phyloP scores from a whole-genome alignment of 441 rosid species.

The Syzygium syzygioides region DNA sequence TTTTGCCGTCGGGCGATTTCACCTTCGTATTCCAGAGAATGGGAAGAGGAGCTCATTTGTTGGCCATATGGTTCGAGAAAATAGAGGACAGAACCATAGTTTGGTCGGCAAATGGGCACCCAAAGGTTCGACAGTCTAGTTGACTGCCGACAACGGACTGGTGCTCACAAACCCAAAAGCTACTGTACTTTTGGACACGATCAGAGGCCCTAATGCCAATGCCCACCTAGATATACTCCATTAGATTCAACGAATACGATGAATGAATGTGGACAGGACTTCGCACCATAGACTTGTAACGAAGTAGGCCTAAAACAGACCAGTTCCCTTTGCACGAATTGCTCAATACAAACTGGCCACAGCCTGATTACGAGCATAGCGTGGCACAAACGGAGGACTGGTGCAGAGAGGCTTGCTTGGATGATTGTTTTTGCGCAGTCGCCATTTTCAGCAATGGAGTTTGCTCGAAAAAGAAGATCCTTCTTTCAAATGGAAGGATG shows the following conservation, averaged over 20 bases:
- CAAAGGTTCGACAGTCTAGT: too few relatives aligned
- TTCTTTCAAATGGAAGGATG: slow-evolving; percentile 28
- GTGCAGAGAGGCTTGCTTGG: not conserved
- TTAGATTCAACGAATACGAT: slow-evolving; percentile 18
- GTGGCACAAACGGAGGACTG: not conserved
- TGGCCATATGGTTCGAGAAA: too few relatives aligned
- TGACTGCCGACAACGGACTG: too few relatives aligned
- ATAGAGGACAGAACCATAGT: too few relatives aligned
- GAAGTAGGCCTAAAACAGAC: slow-evolving; percentile 12
- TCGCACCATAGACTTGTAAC: slow-evolving; percentile 3
- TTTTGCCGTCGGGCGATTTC: too few relatives aligned
- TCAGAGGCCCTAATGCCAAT: slow-evolving; percentile 21
- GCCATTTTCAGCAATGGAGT: too few relatives aligned
- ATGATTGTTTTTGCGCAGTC: not conserved
- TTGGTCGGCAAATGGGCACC: too few relatives aligned
- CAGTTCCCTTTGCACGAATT: not conserved
- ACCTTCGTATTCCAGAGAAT: too few relatives aligned
- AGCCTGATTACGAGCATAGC: not conserved
- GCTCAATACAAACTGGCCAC: not conserved
- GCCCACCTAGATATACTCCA: slow-evolving; percentile 20
- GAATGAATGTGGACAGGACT: slow-evolving; percentile 26
- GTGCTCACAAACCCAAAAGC: too few relatives aligned
- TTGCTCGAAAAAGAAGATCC: slow-evolving; percentile 31
- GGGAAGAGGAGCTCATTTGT: too few relatives aligned
- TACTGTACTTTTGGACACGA: not conserved